Base-by-base conservation (phyloP, 805 yeast genomes). In the Candida ponderosae region DNA sequence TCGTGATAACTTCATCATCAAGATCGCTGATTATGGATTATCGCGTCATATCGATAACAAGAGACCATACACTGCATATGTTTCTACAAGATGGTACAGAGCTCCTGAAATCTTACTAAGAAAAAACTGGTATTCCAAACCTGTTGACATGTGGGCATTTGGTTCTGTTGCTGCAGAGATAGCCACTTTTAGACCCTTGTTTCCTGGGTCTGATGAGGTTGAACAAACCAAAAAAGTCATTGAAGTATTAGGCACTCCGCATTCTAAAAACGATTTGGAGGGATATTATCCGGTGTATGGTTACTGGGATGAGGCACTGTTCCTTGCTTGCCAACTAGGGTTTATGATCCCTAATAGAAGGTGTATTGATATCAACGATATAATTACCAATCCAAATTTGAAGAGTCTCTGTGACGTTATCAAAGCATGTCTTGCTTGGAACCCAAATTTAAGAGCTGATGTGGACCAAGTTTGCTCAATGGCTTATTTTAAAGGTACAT, bases 81-180 rank as follows among this genome's bases (percentile, higher is more conserved):
- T 84, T 6, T 78, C 90, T 0, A 84, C 95, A 0, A 70, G 95
- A 50, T 84, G 95, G 95, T 84, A 84, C 51, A 65, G 95, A 44
- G 75, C 90, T 0, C 95, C 95, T 0, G 95, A 84, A 54, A 81
- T 84, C 17, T 63, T 84, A 33, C 61, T 84, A 40, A 68, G 90
- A 46, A 77, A 73, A 44, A 70, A 68, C 5, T 63, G 58, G 48
- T 81, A 84, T 51, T 73, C 86, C 0, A 72, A 61, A 42, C 87
- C 93, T 3, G 72, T 81, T 28, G 95, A 84, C 61, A 72, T 84
- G 26, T 84, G 95, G 95, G 90, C 94, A 0, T 84, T 83, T 65
- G 95, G 88, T 2, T 72, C 79, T 32, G 86, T 84, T 29, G 86
- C 84, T 2, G 74, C 74, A 6, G 95, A 84, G 53, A 66, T 78